Evolutionary conservation across 441 rosid genomes (phyloP), one percentile per base, ranked within the genome.

Genomic region (Euphorbia schlechtendalii): DNA sequence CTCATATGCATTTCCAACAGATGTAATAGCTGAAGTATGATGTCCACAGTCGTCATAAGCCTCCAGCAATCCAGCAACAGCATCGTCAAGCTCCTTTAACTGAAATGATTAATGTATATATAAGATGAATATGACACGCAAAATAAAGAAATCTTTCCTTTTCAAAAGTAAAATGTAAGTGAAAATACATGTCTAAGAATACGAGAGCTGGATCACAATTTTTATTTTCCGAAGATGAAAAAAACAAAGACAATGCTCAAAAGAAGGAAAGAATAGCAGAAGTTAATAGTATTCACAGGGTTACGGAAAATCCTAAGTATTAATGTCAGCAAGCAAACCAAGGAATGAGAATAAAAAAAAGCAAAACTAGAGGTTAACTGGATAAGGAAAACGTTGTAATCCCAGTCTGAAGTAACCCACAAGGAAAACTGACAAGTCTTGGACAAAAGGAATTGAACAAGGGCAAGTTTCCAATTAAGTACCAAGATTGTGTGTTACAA

Each of bases 81-180:
- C 82, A 60, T 74, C 76, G 66, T 90, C 96, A 56, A 93, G 84
- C 61, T 84, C 84, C 75, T 83, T 86, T 74, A 87, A 90, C 98
- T 93, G 75, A 59, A 71, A 49, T 21, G 52, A 32, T 71, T 28
- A 65, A 63, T 40, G 17, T 28, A 60, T 66, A 32, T 52, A 59
- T 64, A 20, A 56, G 20, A 15, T 34, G 28, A 67, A 51, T 48
- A 68, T n/a, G n/a, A n/a, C n/a, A 11, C 14, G n/a, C 34, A 46
- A 48, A 52, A 48, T 12, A 0, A 46, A 40, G 34, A 58, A 34
- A 18, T 34, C 56, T 25, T 8, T 18, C 41, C 38, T 25, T 34
- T 41, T 61, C 54, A 45, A 61, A 24, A 3, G 53, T 21, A 4
- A 25, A 6, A 14, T 36, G 2, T 22, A 24, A 63, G 30, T 51